A percentile compares a stretch with the other conserved stretches of the same genome.
phyloP scores from a whole-genome alignment of 2,329 filamentous ascomycete species.

The Stachybotrys elegans region DNA sequence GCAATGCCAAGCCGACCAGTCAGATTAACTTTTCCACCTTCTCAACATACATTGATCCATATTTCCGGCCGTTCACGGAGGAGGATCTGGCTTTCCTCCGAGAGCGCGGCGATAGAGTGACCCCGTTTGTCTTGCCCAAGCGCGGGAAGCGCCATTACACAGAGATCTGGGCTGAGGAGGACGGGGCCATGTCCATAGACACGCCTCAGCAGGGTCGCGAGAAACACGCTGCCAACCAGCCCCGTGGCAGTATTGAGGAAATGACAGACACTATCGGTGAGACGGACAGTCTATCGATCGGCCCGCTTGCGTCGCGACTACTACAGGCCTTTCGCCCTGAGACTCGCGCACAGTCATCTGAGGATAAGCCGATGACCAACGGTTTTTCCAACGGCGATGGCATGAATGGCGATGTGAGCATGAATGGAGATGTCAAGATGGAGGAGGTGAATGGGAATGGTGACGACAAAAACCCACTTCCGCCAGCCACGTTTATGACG shows the following conservation, averaged over 20 bases:
- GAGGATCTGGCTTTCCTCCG: conserved; percentile 91
- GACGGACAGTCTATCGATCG: conserved; percentile 83
- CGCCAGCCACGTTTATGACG: conserved; percentile 73
- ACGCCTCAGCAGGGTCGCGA: conserved; percentile 56
- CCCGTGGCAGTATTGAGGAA: conserved; percentile 79
- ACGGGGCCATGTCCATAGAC: conserved; percentile 73
- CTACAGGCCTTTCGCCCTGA: conserved; percentile 79
- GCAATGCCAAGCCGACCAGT: conserved; percentile 84
- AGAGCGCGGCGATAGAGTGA: conserved; percentile 79
- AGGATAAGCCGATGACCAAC: conserved; percentile 52
- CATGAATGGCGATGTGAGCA: conserved; percentile 52
- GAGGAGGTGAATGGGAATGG: conserved; percentile 26
- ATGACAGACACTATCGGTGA: conserved; percentile 83
- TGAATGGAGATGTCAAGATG: conserved; percentile 43
- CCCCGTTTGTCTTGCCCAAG: conserved; percentile 80
- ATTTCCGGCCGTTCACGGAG: conserved; percentile 82
- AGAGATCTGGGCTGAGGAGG: conserved; percentile 92
- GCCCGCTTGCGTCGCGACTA: conserved; percentile 77
- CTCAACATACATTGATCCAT: conserved; percentile 86
- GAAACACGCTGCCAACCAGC: conserved; percentile 70
- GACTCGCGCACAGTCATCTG: conserved; percentile 47
- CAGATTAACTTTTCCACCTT: conserved; percentile 95
- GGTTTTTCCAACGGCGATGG: conserved; percentile 49
- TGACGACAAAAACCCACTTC: conserved; percentile 36
- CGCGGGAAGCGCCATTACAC: conserved; percentile 81